Evolutionary conservation across 1,139 yeast species (phyloP).

Genomic region (Scheffersomyces parashehatae): DNA sequence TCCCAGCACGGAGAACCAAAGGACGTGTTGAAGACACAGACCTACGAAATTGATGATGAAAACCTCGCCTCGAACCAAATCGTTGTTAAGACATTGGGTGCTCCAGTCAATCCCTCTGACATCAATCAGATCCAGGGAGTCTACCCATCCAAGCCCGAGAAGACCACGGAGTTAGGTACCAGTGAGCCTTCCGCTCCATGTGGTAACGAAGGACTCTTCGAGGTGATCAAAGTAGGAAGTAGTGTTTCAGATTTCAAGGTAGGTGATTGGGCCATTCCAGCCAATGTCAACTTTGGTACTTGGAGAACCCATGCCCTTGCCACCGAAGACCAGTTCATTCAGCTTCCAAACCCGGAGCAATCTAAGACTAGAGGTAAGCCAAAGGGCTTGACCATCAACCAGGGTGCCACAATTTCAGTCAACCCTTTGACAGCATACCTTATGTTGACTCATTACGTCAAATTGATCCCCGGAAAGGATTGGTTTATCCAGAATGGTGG

Average conservation of each 20-base stretch:
- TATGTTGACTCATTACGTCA: slow-evolving; percentile 72
- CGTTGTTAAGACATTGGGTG: slow-evolving; percentile 66
- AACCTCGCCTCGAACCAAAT: slow-evolving; percentile 45
- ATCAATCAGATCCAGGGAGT: slow-evolving; percentile 91
- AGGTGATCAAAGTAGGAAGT: slow-evolving; percentile 73
- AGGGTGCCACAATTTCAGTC: slow-evolving; percentile 88
- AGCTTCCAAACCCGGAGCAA: slow-evolving; percentile 48
- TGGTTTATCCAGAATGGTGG: slow-evolving; percentile 98
- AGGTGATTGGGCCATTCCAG: slow-evolving; percentile 95
- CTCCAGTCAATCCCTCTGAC: slow-evolving; percentile 93
- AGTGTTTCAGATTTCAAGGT: slow-evolving; percentile 46
- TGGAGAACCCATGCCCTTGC: slow-evolving; percentile 86
- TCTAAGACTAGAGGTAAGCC: slow-evolving; percentile 35
- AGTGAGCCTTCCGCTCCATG: slow-evolving; percentile 70
- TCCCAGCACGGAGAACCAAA: slow-evolving; percentile 60
- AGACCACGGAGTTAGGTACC: slow-evolving; percentile 51
- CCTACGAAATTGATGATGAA: slow-evolving; percentile 50
- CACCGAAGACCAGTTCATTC: slow-evolving; percentile 50
- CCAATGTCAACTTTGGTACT: slow-evolving; percentile 82
- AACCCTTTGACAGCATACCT: slow-evolving; percentile 93
- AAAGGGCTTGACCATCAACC: slow-evolving; percentile 48
- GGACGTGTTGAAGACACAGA: slow-evolving; percentile 54
- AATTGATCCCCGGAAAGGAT: slow-evolving; percentile 65
- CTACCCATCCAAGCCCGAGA: slow-evolving; percentile 78
- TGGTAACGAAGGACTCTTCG: slow-evolving; percentile 94